phyloP scores from a whole-genome alignment of 768 basidiomycete species.

The Pleurotus tuber-regium region DNA sequence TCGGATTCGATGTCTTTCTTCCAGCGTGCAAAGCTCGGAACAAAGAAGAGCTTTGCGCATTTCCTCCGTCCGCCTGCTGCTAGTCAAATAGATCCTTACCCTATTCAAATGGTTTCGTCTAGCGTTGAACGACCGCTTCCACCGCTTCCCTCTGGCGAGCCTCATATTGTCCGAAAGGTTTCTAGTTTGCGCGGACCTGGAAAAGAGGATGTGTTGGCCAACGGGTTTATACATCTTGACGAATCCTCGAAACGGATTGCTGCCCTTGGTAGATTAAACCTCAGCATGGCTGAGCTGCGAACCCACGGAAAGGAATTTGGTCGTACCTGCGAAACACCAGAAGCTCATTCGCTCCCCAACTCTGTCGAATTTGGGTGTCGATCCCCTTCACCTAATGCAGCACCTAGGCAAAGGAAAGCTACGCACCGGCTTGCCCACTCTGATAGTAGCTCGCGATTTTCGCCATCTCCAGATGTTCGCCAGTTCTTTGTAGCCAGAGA shows the following conservation, averaged over 20 bases:
- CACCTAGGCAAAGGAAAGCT: not conserved
- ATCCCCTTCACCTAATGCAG: slow-evolving; percentile 12
- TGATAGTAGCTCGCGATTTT: not conserved
- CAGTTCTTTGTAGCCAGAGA: no score
- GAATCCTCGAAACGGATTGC: no score
- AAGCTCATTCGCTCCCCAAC: slow-evolving; percentile 18
- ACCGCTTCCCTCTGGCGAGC: slow-evolving; percentile 12
- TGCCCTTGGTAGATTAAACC: slow-evolving; percentile 30
- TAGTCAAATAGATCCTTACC: slow-evolving; percentile 3
- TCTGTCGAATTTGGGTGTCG: slow-evolving; percentile 11
- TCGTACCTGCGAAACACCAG: no score
- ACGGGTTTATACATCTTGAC: slow-evolving; percentile 15
- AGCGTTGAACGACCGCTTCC: slow-evolving; percentile 4
- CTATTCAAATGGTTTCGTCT: no score
- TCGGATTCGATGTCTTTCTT: not conserved
- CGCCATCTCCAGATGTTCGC: no score
- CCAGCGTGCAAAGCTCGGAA: not conserved
- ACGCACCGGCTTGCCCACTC: slow-evolving; percentile 4
- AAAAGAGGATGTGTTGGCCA: slow-evolving; percentile 17
- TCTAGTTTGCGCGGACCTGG: slow-evolving; percentile 30
- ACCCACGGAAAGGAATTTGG: slow-evolving; percentile 24
- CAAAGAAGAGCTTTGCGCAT: slow-evolving; percentile 6
- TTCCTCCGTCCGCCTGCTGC: slow-evolving; percentile 3
- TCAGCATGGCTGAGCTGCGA: slow-evolving; percentile 30
- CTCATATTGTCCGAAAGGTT: slow-evolving; percentile 35